Evolutionary conservation across 441 rosid genomes (phyloP).

Genomic region (Bruguiera hainesii): DNA sequence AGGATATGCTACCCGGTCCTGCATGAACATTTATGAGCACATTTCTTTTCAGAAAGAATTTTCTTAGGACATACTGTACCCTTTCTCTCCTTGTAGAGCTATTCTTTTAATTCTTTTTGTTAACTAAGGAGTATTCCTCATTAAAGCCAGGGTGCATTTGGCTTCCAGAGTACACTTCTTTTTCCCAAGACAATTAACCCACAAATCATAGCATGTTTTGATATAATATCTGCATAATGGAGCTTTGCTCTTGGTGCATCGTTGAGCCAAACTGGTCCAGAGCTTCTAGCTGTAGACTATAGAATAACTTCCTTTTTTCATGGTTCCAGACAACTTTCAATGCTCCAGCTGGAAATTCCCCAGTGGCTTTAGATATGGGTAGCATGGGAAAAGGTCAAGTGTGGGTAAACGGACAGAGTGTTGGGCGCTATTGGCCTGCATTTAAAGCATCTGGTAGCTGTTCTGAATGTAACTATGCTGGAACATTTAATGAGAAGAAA

Average conservation of each 20-base stretch:
- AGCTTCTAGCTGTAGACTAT: neutral
- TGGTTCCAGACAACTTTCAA: conserved; percentile 71
- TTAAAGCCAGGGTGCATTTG: neutral
- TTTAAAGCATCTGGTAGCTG: conserved; percentile 84
- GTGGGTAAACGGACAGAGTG: conserved; percentile 91
- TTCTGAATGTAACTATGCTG: conserved; percentile 59
- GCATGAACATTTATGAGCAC: neutral
- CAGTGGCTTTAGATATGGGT: conserved; percentile 86
- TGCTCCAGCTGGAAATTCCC: conserved; percentile 83
- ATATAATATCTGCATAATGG: neutral
- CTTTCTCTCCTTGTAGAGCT: neutral
- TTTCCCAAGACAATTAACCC: neutral
- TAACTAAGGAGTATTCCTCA: neutral
- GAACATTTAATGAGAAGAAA: conserved; percentile 70
- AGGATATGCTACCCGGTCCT: neutral
- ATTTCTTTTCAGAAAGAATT: neutral
- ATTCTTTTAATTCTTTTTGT: neutral
- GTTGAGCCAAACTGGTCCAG: conserved; percentile 1
- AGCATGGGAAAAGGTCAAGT: conserved; percentile 98
- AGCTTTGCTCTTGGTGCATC: neutral
- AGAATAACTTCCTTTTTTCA: conserved; percentile 24
- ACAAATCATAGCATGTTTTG: neutral
- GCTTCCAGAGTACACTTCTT: neutral
- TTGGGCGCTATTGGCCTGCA: conserved; percentile 97
- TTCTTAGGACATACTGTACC: neutral